These are phyloP conservation scores for Xanthoparmelia taractica DNA, from an alignment of 495 filamentous ascomycete species.

Conservation along the genomic window DNA sequence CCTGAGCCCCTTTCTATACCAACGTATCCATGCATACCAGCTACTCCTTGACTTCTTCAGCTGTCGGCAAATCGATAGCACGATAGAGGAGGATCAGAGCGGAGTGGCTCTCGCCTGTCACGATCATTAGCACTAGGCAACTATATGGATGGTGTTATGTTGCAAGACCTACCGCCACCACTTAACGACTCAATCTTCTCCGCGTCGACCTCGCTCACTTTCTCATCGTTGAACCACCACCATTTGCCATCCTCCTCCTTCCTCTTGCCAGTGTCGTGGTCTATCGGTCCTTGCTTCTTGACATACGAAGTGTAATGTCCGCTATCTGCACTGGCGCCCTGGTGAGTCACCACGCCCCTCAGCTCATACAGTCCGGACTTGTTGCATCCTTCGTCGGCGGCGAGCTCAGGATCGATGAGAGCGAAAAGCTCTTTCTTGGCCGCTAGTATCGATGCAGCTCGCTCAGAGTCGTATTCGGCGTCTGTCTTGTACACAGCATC, in stretches of 20 bases:
- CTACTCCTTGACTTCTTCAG: conserved; percentile 37
- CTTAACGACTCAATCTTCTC: conserved; percentile 87
- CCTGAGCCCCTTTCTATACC: background rate
- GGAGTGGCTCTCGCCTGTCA: conserved; percentile 76
- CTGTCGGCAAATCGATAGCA: conserved; percentile 60
- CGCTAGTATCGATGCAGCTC: conserved; percentile 57
- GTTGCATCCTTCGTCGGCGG: conserved; percentile 74
- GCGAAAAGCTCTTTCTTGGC: conserved; percentile 78
- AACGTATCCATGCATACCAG: background rate
- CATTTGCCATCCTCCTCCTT: conserved; percentile 83
- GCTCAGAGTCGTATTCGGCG: conserved; percentile 81
- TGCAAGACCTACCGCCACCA: conserved; percentile 63
- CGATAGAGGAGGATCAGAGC: conserved; percentile 88
- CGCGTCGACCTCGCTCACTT: conserved; percentile 82
- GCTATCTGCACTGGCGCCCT: conserved; percentile 92
- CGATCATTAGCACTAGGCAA: background rate
- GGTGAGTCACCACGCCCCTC: conserved; percentile 91
- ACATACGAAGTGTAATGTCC: conserved; percentile 97
- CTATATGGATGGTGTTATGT: background rate
- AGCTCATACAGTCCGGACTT: conserved; percentile 91
- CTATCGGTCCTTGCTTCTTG: conserved; percentile 70
- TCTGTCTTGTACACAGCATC: conserved; percentile 83
- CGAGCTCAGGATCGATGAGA: conserved; percentile 61
- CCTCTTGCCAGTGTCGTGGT: conserved; percentile 59
- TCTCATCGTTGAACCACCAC: conserved; percentile 99